A percentile compares a stretch with the other conserved stretches of the same genome.
Conservation (phyloP, 2,329 filamentous ascomycete genomes). For the Monosporascus cannonballus region DNA sequence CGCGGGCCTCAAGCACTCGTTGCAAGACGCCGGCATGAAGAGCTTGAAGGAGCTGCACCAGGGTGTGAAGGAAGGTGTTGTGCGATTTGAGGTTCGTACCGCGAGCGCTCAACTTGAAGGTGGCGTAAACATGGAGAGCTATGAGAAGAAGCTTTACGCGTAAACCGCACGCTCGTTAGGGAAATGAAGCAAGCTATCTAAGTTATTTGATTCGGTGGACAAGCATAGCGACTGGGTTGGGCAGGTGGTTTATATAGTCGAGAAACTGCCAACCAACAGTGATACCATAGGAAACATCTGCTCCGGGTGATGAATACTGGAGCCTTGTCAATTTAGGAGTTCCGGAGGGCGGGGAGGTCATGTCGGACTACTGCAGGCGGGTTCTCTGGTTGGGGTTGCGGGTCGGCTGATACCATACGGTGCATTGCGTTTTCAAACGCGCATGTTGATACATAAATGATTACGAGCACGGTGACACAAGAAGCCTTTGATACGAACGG, state of each 20-base stretch:
- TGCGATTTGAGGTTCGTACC: conserved; percentile 91
- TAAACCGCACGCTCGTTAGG: conserved; percentile 34
- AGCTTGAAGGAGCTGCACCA: conserved; percentile 73
- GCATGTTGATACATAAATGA: not conserved
- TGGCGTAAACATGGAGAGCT: conserved; percentile 96
- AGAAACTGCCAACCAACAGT: conserved; percentile 11
- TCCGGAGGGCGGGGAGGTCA: conserved; percentile 6
- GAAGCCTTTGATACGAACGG: no score
- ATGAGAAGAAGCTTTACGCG: conserved; percentile 99
- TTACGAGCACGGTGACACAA: not conserved
- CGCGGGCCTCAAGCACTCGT: conserved; percentile 91
- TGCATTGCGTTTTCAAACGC: not conserved
- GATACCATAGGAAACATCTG: conserved; percentile 14
- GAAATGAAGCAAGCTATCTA: not conserved
- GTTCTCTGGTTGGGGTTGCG: not conserved
- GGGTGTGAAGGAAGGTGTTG: conserved; percentile 64
- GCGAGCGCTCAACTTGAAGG: conserved; percentile 94
- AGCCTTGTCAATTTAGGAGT: conserved; percentile 13
- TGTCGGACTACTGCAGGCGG: conserved; percentile 6
- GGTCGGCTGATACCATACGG: not conserved
- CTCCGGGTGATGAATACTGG: conserved; percentile 9
- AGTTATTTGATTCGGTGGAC: not conserved
- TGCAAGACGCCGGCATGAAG: conserved; percentile 89
- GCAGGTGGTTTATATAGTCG: not conserved
- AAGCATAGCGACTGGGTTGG: not conserved